Conservation (phyloP, 1,284 basidiomycete genomes). For the Ceraceosorus guamensis region DNA sequence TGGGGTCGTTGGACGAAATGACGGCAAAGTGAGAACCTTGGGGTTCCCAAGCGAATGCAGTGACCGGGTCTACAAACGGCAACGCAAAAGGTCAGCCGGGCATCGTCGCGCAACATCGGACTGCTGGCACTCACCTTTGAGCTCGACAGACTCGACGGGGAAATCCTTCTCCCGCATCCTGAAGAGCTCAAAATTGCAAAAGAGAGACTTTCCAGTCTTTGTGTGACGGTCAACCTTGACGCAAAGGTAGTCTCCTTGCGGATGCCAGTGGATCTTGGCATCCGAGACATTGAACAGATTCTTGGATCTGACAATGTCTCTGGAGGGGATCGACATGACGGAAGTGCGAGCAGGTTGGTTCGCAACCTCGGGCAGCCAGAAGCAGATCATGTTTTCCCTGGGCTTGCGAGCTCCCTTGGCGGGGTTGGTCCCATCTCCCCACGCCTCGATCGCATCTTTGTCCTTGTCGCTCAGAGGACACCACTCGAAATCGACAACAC, state of each 20-base stretch:
- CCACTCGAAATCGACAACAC: constrained; percentile 99
- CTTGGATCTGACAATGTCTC: constrained; percentile 81
- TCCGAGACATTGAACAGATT: constrained; percentile 98
- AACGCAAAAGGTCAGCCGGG: neutral
- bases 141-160: constrained; percentile 94
- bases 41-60: constrained; percentile 98
- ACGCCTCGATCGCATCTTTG: constrained; percentile 55
- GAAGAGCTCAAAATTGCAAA: constrained; percentile 98
- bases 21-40: constrained; percentile 92
- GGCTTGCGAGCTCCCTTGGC: constrained; percentile 51
- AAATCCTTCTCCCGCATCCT: constrained; percentile 94
- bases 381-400: constrained; percentile 86
- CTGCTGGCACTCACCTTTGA: constrained; percentile 63
- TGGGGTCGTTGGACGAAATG: constrained; percentile 88
- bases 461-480: constrained; percentile 80
- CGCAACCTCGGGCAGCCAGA: constrained; percentile 90
- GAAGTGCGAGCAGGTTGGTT: constrained; percentile 98
- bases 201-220: constrained; percentile 97
- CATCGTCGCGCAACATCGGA: no score
- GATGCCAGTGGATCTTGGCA: constrained; percentile 98
- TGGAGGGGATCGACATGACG: constrained; percentile 78
- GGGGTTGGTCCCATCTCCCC: constrained; percentile 17
- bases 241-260: constrained; percentile 95
- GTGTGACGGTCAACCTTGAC: constrained; percentile 99
- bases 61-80: constrained; percentile 66